A percentile compares a stretch with the other conserved stretches of the same genome.
Conservation (phyloP, 2,329 filamentous ascomycete species). For the Scortechinia acanthostroma region DNA sequence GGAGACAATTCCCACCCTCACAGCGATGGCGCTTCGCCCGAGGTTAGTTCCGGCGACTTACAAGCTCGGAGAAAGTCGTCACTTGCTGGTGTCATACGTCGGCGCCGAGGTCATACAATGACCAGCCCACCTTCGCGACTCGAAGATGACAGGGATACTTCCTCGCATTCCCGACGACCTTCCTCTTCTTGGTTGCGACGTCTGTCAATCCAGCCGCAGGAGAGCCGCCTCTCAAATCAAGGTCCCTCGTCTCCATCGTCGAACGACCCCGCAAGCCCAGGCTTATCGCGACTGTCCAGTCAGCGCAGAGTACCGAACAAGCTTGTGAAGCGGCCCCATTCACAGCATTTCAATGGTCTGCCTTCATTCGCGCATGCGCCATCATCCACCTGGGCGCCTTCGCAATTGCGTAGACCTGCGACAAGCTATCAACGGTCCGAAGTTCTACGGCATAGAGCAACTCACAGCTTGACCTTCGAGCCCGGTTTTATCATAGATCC, state of each 20-base stretch:
- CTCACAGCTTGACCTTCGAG: not conserved
- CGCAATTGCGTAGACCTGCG: constrained; percentile 46
- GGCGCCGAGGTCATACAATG: not conserved
- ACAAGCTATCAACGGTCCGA: constrained; percentile 57
- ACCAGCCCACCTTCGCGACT: not conserved
- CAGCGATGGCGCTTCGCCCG: no score
- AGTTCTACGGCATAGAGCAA: constrained; percentile 28
- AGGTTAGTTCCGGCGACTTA: no score
- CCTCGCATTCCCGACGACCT: not conserved
- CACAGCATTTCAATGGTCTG: constrained; percentile 34
- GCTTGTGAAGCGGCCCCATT: constrained; percentile 53
- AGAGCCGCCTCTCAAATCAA: not conserved
- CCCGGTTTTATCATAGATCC: not conserved
- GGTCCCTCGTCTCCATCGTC: not conserved
- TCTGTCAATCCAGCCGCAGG: not conserved
- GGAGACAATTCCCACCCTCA: no score
- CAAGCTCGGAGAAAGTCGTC: not conserved
- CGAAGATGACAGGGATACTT: not conserved
- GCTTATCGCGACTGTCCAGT: constrained; percentile 16
- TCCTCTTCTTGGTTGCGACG: not conserved
- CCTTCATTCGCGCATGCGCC: constrained; percentile 17
- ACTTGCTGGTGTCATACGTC: not conserved
- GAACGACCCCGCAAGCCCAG: constrained; percentile 7
- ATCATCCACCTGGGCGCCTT: constrained; percentile 28
- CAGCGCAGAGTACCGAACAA: constrained; percentile 40